phyloP scores from a whole-genome alignment of 306 rosid species.

The Ormosia semicastrata region DNA sequence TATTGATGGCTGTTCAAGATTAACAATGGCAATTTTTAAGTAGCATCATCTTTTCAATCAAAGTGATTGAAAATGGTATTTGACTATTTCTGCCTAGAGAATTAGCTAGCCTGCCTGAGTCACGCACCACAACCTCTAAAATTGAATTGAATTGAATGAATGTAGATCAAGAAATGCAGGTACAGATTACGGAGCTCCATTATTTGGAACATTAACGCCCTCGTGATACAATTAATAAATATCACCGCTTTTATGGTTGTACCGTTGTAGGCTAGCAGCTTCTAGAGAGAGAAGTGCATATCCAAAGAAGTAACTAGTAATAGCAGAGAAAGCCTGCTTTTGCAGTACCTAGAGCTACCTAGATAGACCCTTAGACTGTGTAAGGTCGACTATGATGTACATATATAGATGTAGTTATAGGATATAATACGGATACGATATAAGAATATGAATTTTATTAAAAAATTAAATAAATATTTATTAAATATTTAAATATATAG shows the following conservation, averaged over 20 bases:
- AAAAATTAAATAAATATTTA: too few species aligned
- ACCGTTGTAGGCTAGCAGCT: slow-evolving; percentile 11
- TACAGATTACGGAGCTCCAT: not conserved
- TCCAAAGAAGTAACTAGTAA: not conserved
- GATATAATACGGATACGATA: too few species aligned
- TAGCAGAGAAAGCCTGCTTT: not conserved
- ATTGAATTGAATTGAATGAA: slow-evolving; percentile 27
- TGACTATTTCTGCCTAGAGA: not conserved
- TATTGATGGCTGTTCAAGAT: not conserved
- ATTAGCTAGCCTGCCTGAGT: not conserved
- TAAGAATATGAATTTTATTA: too few species aligned
- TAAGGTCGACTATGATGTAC: not conserved
- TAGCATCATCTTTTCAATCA: not conserved
- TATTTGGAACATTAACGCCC: not conserved
- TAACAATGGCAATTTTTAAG: not conserved
- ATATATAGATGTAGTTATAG: too few species aligned
- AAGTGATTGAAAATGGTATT: not conserved
- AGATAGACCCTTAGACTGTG: not conserved
- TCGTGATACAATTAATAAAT: slow-evolving; percentile 21
- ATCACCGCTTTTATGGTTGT: not conserved
- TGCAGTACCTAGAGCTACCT: not conserved
- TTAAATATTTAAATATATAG: too few species aligned
- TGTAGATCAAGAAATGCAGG: slow-evolving; percentile 1
- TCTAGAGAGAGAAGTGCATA: slow-evolving; percentile 20
- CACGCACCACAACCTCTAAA: not conserved